phyloP scores from a whole-genome alignment of 2,329 filamentous ascomycete genomes.

The Salinomyces thailandicus region DNA sequence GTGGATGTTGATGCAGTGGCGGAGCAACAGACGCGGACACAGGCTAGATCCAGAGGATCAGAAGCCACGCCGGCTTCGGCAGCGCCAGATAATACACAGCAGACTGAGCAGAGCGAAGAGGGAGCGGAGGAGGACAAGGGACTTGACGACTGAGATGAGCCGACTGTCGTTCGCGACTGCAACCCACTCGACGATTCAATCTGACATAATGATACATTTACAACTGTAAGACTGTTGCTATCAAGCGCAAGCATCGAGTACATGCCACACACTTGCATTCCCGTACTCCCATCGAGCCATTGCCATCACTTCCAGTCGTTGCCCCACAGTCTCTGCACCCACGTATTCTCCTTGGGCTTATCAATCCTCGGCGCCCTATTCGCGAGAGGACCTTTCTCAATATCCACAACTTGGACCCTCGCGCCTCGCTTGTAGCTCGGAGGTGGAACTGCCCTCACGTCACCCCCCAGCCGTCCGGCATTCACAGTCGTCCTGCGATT shows the following conservation, averaged over 20 bases:
- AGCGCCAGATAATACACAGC: conserved; percentile 8
- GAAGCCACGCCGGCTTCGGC: conserved; percentile 6
- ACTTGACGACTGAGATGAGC: conserved; percentile 10
- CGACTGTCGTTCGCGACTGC: too few relatives aligned
- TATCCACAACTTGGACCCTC: conserved; percentile 19
- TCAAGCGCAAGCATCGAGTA: too few relatives aligned
- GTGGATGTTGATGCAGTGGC: conserved; percentile 17
- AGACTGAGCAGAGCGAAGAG: conserved; percentile 13
- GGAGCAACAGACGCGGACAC: conserved; percentile 7
- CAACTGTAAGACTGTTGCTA: too few relatives aligned
- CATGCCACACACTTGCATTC: too few relatives aligned
- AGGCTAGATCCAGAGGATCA: conserved; percentile 7
- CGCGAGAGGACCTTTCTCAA: conserved; percentile 8
- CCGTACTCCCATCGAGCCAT: too few relatives aligned
- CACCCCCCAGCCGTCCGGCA: conserved; percentile 1
- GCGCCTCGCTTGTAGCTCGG: conserved; percentile 18
- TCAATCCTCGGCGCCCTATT: conserved; percentile 3
- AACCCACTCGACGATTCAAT: too few relatives aligned
- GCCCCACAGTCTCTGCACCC: conserved; percentile 15
- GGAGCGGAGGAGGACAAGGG: conserved; percentile 8
- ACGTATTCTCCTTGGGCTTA: conserved; percentile 10
- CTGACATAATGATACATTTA: too few relatives aligned
- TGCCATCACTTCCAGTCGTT: conserved; percentile 22
- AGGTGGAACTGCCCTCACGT: conserved; percentile 3
- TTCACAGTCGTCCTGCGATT: conserved; percentile 7